Conservation (phyloP, 768 basidiomycete species). For the Phlebiopsis gigantea region DNA sequence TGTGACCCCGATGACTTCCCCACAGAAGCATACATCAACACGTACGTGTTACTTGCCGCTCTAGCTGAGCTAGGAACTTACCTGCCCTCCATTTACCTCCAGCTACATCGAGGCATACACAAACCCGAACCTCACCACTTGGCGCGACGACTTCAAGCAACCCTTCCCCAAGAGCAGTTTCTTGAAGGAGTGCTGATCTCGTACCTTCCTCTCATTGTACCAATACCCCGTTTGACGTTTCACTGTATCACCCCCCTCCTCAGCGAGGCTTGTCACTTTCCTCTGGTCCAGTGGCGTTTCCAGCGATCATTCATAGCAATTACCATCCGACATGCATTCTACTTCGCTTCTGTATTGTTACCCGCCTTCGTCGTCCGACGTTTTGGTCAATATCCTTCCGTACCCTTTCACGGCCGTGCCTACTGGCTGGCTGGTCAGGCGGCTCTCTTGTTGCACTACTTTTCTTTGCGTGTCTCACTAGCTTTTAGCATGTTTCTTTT, state of each 20-base stretch:
- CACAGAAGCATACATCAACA: conserved; percentile 69
- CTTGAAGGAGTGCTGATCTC: conserved; percentile 33
- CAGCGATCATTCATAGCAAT: not conserved
- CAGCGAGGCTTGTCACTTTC: not conserved
- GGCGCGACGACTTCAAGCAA: conserved; percentile 40
- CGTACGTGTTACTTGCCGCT: conserved; percentile 35
- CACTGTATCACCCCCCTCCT: not conserved
- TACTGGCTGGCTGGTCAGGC: not conserved
- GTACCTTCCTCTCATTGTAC: not conserved
- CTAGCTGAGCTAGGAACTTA: not conserved
- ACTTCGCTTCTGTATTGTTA: not conserved
- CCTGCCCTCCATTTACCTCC: not conserved
- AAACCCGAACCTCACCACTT: conserved; percentile 53
- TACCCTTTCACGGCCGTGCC: not conserved
- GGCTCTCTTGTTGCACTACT: not conserved
- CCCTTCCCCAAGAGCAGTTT: conserved; percentile 47
- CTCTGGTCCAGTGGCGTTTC: not conserved
- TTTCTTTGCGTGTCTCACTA: not conserved
- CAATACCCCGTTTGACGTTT: not conserved
- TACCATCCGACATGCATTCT: not conserved
- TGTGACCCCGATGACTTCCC: conserved; percentile 72
- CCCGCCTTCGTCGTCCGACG: not conserved
- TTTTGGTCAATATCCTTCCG: not conserved
- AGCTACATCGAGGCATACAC: conserved; percentile 68
- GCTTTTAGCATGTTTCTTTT: not conserved